phyloP scores from a whole-genome alignment of 73 alveolate genomes.

The Tetrahymena malaccensis region DNA sequence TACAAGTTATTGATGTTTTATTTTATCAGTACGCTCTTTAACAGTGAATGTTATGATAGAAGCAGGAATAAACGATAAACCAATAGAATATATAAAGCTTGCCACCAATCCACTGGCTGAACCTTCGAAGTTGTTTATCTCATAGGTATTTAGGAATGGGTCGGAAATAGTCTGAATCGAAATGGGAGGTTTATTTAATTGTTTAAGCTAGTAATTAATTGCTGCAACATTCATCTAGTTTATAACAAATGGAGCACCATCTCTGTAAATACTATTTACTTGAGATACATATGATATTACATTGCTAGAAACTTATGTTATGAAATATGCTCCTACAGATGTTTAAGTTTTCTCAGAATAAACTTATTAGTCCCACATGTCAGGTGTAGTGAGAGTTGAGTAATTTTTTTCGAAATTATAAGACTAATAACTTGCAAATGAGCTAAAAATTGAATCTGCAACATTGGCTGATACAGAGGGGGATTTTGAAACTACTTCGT shows the following conservation, averaged over 20 bases:
- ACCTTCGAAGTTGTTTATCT: no score
- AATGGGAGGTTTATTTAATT: not conserved
- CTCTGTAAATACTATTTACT: slow-evolving; percentile 23
- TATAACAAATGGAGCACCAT: slow-evolving; percentile 8
- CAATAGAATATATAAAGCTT: no score
- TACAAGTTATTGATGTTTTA: no score
- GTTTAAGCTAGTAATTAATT: not conserved
- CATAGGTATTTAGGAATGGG: slow-evolving; percentile 3
- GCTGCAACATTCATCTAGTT: slow-evolving; percentile 27
- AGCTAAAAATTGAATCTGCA: not conserved
- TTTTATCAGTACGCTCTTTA: no score
- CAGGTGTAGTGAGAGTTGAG: not conserved
- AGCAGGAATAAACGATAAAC: no score
- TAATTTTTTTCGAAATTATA: not conserved
- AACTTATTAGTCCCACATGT: not conserved
- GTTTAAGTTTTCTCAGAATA: not conserved
- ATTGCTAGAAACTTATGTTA: not conserved
- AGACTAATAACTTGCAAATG: not conserved
- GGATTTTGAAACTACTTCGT: not conserved
- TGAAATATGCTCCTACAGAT: slow-evolving; percentile 8
- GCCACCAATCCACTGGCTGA: no score
- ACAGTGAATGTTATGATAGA: no score
- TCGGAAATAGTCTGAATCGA: not conserved
- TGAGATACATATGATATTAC: not conserved
- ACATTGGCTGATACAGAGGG: not conserved